Base-by-base conservation (phyloP, 192 early-diverging fungal species). In the Podila epigama region DNA sequence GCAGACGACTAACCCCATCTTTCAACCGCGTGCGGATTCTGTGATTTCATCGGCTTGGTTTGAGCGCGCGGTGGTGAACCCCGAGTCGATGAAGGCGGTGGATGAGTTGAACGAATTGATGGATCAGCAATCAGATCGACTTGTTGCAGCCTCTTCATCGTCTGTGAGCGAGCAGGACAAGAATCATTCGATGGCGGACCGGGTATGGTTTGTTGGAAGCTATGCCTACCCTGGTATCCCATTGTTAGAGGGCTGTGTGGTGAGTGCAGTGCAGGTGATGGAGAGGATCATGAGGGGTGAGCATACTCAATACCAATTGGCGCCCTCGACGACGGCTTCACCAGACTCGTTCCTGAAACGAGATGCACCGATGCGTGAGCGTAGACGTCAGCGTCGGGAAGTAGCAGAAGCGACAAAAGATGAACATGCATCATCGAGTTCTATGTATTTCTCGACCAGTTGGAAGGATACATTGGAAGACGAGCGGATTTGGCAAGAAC, bases 181-280 rank as follows among this genome's bases (percentile, higher is more conserved):
- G 0, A 37, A 59, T 3, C 82, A 81, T n/a, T n/a, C n/a, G 28
- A 79, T 82, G 20, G 53, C 69, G 20, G 42, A 65, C 25, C 68
- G 68, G 3, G 55, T 88, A n/a, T 89, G 84, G 83, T 61, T 89
- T 28, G 88, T 89, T 5, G 88, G 88, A 34, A 70, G 84, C 9
- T 90, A 90, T 51, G 79, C 84, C 10, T 80, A 85, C 60, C 88
- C 87, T 1, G 88, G 88, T 31, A 82, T 90, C 28, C 88, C 87
- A 9, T 68, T 90, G 25, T 66, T 90, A 4, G 88, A 90, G 37
- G 88, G 88, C 1, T 90, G 88, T 39, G 88, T 90, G 34, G 78
- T 84, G 18, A 81, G 83, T 4, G 82, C 87, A 0, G 64, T 85
- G 4, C 85, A 85, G 13, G 88, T 86, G n/a, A 86, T 73, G 32